A percentile compares a stretch with the other conserved stretches of the same genome.
Conservation (phyloP, 768 basidiomycete species). For the Collybia mongolica region DNA sequence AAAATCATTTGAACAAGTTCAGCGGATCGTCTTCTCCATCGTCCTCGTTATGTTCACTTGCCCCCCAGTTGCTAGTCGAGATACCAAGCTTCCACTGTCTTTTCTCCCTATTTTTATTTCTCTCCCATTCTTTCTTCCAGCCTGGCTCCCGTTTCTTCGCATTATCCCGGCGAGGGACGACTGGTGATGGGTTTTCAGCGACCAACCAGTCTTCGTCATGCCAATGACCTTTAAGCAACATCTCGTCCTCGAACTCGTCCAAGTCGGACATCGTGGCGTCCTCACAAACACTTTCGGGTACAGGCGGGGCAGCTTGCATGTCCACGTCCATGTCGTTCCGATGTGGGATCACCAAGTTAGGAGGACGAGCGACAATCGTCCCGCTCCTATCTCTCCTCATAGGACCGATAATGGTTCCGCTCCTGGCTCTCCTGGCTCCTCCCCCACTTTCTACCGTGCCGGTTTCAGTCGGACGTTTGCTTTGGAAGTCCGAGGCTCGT, state of each 20-base stretch:
- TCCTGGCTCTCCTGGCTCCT: conserved; percentile 41
- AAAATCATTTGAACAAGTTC: conserved; percentile 9
- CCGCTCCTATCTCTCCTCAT: conserved; percentile 19
- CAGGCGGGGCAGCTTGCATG: neutral
- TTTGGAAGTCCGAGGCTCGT: conserved; percentile 44
- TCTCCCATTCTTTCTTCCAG: conserved; percentile 6
- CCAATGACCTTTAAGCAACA: conserved; percentile 19
- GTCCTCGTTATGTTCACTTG: conserved; percentile 15
- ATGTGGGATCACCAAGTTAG: too few species aligned
- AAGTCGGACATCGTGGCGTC: conserved; percentile 20
- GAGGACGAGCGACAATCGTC: conserved; percentile 14
- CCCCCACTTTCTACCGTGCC: conserved; percentile 6
- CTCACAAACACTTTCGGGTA: conserved; percentile 7
- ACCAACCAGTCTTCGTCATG: conserved; percentile 31
- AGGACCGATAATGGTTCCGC: conserved; percentile 41
- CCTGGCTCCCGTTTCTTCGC: neutral
- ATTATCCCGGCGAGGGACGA: conserved; percentile 21
- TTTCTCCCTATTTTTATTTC: too few species aligned
- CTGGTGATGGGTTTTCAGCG: conserved; percentile 36
- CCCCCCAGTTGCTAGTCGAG: conserved; percentile 6
- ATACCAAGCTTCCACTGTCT: too few species aligned
- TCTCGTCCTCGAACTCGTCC: conserved; percentile 13
- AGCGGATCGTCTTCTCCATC: conserved; percentile 17
- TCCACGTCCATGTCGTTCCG: conserved; percentile 5
- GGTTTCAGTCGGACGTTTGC: conserved; percentile 1